Evolutionary conservation across 177 flowering plant species (phyloP).

Genomic region (Vitis hybrid): DNA sequence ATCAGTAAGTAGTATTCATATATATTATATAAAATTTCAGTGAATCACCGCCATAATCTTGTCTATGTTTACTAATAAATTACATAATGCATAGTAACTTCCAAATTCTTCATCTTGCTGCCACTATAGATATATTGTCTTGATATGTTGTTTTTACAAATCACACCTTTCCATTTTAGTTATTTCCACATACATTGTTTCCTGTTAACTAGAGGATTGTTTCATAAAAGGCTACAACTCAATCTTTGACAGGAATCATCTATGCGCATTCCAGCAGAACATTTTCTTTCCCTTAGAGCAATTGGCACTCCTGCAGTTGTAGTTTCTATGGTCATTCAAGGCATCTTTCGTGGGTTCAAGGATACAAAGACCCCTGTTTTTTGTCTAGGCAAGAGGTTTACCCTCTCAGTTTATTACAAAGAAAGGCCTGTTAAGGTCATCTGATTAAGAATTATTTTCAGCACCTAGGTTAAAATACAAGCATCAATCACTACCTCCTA

Average conservation of each 20-base stretch:
- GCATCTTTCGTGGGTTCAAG: slow-evolving; percentile 93
- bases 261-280: slow-evolving; percentile 69
- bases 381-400: slow-evolving; percentile 69
- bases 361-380: slow-evolving; percentile 89
- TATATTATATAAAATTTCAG: no score
- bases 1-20: slow-evolving; percentile 44
- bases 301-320: slow-evolving; percentile 98
- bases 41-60: no score
- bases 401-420: no score
- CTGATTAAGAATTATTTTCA: no score
- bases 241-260: slow-evolving; percentile 65
- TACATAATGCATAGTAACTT: no score
- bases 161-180: background rate
- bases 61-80: no score
- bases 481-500: no score
- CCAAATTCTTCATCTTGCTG: no score
- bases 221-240: slow-evolving; percentile 11
- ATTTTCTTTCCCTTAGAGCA: slow-evolving; percentile 78
- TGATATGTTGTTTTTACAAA: no score
- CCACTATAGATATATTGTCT: no score
- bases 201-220: slow-evolving; percentile 12
- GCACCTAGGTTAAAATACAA: no score
- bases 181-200: slow-evolving; percentile 3
- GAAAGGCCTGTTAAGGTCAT: no score
- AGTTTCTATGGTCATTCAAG: slow-evolving; percentile 87